Evolutionary conservation across 371 early-diverging fungal species (phyloP).

Genomic region (Syncephalastrum contaminatum): DNA sequence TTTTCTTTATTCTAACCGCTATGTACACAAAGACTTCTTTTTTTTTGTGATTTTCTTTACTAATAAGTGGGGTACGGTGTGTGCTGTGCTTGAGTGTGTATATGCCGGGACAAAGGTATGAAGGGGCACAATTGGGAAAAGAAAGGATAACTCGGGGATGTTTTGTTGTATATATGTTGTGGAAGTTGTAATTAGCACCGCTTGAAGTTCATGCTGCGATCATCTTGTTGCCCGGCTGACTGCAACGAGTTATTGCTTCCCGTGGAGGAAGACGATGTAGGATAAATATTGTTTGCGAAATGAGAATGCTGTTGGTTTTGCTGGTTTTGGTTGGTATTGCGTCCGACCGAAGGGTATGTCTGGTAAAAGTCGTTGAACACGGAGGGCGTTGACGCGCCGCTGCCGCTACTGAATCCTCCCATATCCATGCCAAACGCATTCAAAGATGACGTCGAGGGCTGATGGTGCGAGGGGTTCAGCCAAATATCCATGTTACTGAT

Average conservation of each 20-base stretch:
- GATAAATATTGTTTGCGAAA: conserved; percentile 26
- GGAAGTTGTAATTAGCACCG: conserved; percentile 6
- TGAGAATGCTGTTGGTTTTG: conserved; percentile 27
- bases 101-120: no score
- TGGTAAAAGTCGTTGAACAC: conserved; percentile 9
- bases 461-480: conserved; percentile 2
- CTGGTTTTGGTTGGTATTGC: conserved; percentile 21
- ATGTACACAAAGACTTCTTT: conserved; percentile 5
- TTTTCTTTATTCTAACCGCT: conserved; percentile 2
- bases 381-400: neutral
- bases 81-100: no score
- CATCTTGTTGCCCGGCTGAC: conserved; percentile 12
- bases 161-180: no score
- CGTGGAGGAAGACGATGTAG: conserved; percentile 42
- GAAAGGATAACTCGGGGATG: no score
- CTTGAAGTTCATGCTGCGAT: conserved; percentile 11
- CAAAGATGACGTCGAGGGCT: no score
- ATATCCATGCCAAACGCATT: conserved; percentile 8
- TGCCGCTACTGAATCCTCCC: conserved; percentile 6
- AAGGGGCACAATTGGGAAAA: no score
- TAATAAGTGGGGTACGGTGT: neutral
- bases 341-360: conserved; percentile 19
- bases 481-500: conserved; percentile 9
- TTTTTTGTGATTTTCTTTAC: conserved; percentile 8
- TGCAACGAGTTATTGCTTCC: conserved; percentile 46